Percentiles rank a stretch among this genome's conserved stretches.
These are phyloP conservation scores for Acorus calamus DNA, from an alignment of 106 monocot species.

Conservation along the genomic window DNA sequence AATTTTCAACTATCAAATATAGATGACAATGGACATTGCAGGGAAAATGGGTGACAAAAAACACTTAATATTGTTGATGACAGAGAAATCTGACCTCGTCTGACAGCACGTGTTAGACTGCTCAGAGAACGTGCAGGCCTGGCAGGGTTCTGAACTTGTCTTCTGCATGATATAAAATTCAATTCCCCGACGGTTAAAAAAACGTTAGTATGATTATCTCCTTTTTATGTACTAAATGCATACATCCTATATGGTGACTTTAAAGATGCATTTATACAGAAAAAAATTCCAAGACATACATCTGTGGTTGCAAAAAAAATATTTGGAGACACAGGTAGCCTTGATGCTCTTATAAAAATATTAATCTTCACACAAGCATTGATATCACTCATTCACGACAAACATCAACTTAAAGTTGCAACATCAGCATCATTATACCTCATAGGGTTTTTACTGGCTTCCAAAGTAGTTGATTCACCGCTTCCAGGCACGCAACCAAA, in stretches of 20 bases:
- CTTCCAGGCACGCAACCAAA: conserved; percentile 21
- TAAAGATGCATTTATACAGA: neutral
- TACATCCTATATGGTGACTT: neutral
- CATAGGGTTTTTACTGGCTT: conserved; percentile 26
- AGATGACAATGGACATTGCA: too few species aligned
- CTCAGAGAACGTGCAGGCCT: conserved; percentile 21
- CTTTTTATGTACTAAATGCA: neutral
- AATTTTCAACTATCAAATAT: too few species aligned
- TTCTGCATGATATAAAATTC: neutral
- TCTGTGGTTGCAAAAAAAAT: too few species aligned
- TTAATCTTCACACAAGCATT: too few species aligned
- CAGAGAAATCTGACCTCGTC: conserved; percentile 11
- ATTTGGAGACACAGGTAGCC: too few species aligned
- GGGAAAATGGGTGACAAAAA: too few species aligned
- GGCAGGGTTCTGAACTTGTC: conserved; percentile 11
- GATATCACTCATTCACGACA: too few species aligned
- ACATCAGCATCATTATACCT: conserved; percentile 1
- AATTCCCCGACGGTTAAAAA: too few species aligned
- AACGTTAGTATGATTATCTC: too few species aligned
- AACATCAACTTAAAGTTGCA: too few species aligned
- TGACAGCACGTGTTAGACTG: conserved; percentile 18
- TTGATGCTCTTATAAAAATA: too few species aligned
- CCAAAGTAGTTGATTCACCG: conserved; percentile 16
- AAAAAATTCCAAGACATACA: too few species aligned
- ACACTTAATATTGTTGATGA: neutral